Evolutionary conservation across 1,284 basidiomycete species (phyloP).

Genomic region (Pholiota adiposa): DNA sequence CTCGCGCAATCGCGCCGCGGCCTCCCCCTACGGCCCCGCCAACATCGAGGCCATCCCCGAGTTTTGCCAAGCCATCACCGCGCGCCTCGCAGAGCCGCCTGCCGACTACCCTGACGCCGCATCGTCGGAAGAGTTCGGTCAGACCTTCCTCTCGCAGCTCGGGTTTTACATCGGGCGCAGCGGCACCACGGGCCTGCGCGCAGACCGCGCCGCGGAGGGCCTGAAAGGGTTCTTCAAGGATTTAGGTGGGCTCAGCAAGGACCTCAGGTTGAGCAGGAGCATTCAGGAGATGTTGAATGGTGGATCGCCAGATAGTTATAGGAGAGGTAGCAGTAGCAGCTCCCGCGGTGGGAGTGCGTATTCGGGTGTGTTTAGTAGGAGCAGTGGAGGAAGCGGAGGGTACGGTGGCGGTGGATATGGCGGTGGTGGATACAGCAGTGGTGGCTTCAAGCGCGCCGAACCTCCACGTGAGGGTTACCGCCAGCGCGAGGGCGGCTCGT

Average conservation of each 20-base stretch:
- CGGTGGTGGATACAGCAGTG: neutral
- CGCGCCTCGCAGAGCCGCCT: constrained; percentile 1
- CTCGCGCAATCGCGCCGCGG: neutral
- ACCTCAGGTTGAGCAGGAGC: neutral
- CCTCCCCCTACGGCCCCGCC: neutral
- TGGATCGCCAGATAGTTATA: neutral
- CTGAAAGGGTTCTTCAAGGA: constrained; percentile 62
- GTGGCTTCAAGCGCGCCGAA: neutral
- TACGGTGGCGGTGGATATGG: neutral
- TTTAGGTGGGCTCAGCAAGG: neutral
- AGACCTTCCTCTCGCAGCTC: constrained; percentile 69
- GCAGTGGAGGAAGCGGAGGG: neutral
- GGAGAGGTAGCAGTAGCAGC: neutral
- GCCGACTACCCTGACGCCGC: neutral
- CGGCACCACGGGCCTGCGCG: constrained; percentile 52
- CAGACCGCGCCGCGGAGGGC: constrained; percentile 59
- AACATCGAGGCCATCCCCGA: constrained; percentile 3
- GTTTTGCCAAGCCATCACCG: neutral
- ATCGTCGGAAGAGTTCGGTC: constrained; percentile 2
- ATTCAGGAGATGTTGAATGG: neutral
- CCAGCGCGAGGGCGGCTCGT: neutral
- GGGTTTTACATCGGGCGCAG: constrained; percentile 77
- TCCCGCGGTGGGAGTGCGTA: neutral
- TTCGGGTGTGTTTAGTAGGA: neutral
- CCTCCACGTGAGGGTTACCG: neutral